Percentiles rank a stretch among this genome's conserved stretches.
phyloP scores from a whole-genome alignment of 2,329 filamentous ascomycete species.

The Anisogramma anomala region DNA sequence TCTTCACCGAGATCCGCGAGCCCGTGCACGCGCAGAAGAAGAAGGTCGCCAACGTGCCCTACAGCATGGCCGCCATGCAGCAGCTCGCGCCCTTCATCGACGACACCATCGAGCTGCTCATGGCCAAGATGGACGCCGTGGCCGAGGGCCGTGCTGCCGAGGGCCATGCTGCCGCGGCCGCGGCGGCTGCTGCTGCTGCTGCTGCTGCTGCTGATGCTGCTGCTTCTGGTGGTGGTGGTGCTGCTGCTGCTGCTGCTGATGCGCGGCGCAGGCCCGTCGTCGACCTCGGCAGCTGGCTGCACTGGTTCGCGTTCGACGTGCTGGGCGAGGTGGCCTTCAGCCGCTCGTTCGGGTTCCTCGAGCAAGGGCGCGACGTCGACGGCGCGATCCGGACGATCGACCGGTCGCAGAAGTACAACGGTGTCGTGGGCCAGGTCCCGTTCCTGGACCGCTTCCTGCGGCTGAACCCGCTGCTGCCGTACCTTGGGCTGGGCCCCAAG shows the following conservation, averaged over 20 bases:
- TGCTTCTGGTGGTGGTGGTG: no score
- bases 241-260: no score
- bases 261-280: conserved; percentile 24
- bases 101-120: conserved; percentile 36
- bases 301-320: conserved; percentile 36
- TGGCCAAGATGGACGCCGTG: conserved; percentile 30
- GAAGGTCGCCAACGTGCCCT: conserved; percentile 38
- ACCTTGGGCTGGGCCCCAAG: conserved; percentile 29
- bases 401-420: conserved; percentile 40
- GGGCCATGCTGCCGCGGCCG: no score
- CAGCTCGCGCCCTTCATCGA: conserved; percentile 40
- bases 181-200: no score
- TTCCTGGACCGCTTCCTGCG: conserved; percentile 36
- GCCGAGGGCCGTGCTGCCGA: conserved; percentile 13
- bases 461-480: conserved; percentile 37
- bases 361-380: conserved; percentile 38
- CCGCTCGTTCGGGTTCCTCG: conserved; percentile 40
- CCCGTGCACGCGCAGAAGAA: conserved; percentile 45
- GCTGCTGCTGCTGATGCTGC: no score
- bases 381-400: conserved; percentile 41
- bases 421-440: conserved; percentile 39
- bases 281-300: conserved; percentile 37
- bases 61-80: conserved; percentile 42
- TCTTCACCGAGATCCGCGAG: conserved; percentile 45
- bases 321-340: conserved; percentile 41